A percentile compares a stretch with the other conserved stretches of the same genome.
Evolutionary conservation across 208 protist species (phyloP).

Genomic region (Vickermania spadyakhi): DNA sequence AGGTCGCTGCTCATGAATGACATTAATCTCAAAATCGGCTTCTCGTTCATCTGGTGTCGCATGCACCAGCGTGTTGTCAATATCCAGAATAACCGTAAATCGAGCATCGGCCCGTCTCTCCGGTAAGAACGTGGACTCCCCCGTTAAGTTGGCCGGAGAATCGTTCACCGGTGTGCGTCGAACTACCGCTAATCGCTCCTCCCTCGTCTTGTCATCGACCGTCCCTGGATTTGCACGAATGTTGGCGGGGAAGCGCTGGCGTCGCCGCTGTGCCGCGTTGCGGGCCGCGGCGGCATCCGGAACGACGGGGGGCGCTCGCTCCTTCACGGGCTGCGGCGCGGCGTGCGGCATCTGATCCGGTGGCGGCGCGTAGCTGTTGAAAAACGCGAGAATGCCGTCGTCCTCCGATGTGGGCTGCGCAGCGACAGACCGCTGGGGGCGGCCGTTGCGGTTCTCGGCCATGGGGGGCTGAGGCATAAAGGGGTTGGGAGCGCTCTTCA

Average conservation of each 20-base stretch:
- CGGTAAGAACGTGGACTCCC: not conserved
- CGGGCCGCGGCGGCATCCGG: not conserved
- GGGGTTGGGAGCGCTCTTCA: no score
- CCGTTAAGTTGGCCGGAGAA: not conserved
- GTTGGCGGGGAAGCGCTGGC: not conserved
- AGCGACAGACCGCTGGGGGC: not conserved
- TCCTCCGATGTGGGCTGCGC: not conserved
- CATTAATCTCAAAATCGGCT: slow-evolving; percentile 8
- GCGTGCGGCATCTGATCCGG: not conserved
- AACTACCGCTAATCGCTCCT: not conserved
- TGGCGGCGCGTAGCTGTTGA: not conserved
- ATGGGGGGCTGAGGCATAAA: not conserved
- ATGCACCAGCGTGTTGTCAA: slow-evolving; percentile 27
- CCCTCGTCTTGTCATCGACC: not conserved
- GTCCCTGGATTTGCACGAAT: not conserved
- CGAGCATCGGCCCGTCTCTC: not conserved
- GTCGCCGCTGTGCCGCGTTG: not conserved
- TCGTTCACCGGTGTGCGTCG: not conserved
- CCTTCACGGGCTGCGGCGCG: not conserved
- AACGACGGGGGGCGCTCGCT: not conserved
- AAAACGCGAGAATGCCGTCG: not conserved
- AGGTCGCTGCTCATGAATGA: slow-evolving; percentile 10
- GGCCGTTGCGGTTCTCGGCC: not conserved
- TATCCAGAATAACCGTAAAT: slow-evolving; percentile 13
- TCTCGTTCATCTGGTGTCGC: slow-evolving; percentile 8